Evolutionary conservation across 306 rosid species (phyloP).

Genomic region (Hippophae rhamnoides): DNA sequence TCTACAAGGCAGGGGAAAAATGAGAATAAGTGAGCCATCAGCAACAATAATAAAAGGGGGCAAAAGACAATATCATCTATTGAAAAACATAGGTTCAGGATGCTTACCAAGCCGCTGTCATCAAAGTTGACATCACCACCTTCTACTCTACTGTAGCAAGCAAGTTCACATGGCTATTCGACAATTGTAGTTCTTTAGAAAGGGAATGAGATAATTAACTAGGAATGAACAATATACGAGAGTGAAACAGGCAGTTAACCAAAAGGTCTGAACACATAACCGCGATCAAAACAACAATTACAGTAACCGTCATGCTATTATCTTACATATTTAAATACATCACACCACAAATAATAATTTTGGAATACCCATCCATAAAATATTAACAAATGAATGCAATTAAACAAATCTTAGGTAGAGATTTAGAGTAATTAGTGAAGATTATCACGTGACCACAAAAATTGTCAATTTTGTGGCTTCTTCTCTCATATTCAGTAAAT

Average conservation of each 20-base stretch:
- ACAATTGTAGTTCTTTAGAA: conserved; percentile 22
- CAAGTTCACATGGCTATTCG: conserved; percentile 76
- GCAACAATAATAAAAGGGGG: not conserved
- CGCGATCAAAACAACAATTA: no score
- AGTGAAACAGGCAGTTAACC: no score
- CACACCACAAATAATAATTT: not conserved
- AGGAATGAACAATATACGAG: not conserved
- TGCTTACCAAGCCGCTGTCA: conserved; percentile 75
- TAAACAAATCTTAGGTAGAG: not conserved
- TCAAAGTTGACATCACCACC: conserved; percentile 80
- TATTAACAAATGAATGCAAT: no score
- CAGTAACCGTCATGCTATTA: not conserved
- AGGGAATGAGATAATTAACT: not conserved
- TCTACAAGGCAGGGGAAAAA: conserved; percentile 34
- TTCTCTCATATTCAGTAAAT: not conserved
- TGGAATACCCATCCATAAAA: no score
- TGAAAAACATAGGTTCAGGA: conserved; percentile 6
- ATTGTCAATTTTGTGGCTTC: not conserved
- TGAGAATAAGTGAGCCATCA: conserved; percentile 1
- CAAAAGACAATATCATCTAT: not conserved
- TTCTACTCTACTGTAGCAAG: conserved; percentile 83
- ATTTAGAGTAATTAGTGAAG: not conserved
- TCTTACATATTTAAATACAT: not conserved
- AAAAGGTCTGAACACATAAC: no score
- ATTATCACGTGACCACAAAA: not conserved